These are phyloP conservation scores for Pterulicium gracile DNA, from an alignment of 1,284 basidiomycete species.

Conservation along the genomic window DNA sequence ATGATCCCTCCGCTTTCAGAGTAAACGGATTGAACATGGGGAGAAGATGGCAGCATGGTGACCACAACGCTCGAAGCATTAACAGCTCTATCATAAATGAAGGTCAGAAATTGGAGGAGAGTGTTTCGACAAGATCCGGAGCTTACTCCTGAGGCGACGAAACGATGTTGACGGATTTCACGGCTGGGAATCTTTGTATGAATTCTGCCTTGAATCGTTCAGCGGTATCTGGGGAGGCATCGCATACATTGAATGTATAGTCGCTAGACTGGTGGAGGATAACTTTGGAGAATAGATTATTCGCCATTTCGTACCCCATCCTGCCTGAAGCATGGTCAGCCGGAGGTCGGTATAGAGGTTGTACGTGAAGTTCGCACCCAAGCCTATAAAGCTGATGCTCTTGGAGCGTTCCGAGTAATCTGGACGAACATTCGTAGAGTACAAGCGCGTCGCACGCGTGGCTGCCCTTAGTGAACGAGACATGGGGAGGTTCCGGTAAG, in stretches of 20 bases:
- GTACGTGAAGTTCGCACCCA: slow-evolving; percentile 18
- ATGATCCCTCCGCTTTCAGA: slow-evolving; percentile 45
- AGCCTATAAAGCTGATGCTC: slow-evolving; percentile 67
- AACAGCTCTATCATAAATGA: slow-evolving; percentile 37
- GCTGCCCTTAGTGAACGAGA: slow-evolving; percentile 13
- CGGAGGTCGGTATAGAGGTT: no score
- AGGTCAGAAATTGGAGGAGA: no score
- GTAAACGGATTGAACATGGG: slow-evolving; percentile 72
- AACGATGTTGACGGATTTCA: slow-evolving; percentile 40
- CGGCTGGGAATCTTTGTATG: slow-evolving; percentile 40
- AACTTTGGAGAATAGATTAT: slow-evolving; percentile 68
- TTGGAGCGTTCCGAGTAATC: slow-evolving; percentile 25
- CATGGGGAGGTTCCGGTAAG: no score
- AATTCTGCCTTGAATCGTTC: slow-evolving; percentile 46
- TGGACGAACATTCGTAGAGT: slow-evolving; percentile 10
- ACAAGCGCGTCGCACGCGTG: slow-evolving; percentile 14
- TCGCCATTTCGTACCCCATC: slow-evolving; percentile 81
- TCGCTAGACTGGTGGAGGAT: slow-evolving; percentile 18
- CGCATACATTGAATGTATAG: slow-evolving; percentile 63
- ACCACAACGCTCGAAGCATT: slow-evolving; percentile 55
- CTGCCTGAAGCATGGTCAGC: no score
- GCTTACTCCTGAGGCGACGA: slow-evolving; percentile 55
- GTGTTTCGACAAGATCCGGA: slow-evolving; percentile 8
- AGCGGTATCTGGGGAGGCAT: slow-evolving; percentile 55
- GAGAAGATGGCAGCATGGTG: slow-evolving; percentile 84